Evolutionary conservation across 805 yeast species (phyloP), one percentile per base, ranked within the genome.

Genomic region (Wickerhamiella lipophila): DNA sequence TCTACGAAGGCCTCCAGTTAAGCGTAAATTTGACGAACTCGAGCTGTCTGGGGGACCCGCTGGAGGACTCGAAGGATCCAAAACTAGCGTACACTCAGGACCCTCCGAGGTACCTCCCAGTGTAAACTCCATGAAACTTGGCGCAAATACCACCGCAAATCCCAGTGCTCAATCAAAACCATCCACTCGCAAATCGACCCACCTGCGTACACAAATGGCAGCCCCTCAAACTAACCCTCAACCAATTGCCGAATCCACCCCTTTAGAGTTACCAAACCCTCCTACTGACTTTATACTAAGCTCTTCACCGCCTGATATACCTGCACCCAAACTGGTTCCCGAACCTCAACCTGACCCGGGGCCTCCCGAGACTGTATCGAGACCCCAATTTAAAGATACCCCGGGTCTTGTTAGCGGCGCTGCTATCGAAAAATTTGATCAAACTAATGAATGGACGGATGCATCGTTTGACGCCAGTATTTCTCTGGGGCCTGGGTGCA

Each of bases 1-100:
- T 21, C 38, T 58, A 40, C 53, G 60, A 18, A 52, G 61, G 29
- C 60, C 60, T 6, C 38, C 38, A 32, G 15, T 32, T 1, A 35
- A 45, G 29, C 38, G 46, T 7, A 30, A 26, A 4, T 25, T 4
- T 19, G 35, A 26, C 1, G 21, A 26, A n/a, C 2, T 27, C 6
- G 32, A 41, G 26, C 7, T 8, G 26, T 6, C 7, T 23, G 26
- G 5, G 26, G 8, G n/a, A n/a, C n/a, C n/a, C n/a, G n/a, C n/a
- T n/a, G n/a, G n/a, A n/a, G n/a, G n/a, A n/a, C n/a, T n/a, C 26
- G 7, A 23, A 23, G 26, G 26, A 23, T 23, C 26, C 8, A 23
- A 23, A 23, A n/a, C n/a, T n/a, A n/a, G n/a, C n/a, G n/a, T n/a
- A n/a, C n/a, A n/a, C n/a, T n/a, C n/a, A n/a, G n/a, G n/a, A n/a